A percentile compares a stretch with the other conserved stretches of the same genome.
phyloP scores from a whole-genome alignment of 83 land plant species.

The Isoetes engelmannii region DNA sequence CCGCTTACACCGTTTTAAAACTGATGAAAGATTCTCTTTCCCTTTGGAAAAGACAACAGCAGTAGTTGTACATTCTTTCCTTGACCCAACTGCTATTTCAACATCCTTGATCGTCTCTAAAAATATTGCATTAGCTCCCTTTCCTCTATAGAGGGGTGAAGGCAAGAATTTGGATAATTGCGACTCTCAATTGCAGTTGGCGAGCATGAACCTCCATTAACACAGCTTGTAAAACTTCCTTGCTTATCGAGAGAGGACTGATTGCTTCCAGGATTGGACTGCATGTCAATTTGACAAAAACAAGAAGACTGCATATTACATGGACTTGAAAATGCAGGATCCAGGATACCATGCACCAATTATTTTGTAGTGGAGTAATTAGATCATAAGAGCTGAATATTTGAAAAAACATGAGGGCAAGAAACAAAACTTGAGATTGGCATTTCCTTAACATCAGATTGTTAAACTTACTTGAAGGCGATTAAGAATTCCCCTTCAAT shows the following conservation, averaged over 20 bases:
- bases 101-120: conserved; percentile 80
- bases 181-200: conserved; percentile 20
- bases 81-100: conserved; percentile 66
- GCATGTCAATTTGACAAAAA: conserved; percentile 45
- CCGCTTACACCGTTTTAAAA: conserved; percentile 85
- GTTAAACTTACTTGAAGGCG: no score
- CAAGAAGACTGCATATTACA: conserved; percentile 50
- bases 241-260: conserved; percentile 2
- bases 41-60: conserved; percentile 98
- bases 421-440: not conserved
- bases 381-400: not conserved
- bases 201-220: conserved; percentile 25
- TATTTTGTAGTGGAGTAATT: not conserved
- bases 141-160: conserved; percentile 33
- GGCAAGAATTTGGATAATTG: conserved; percentile 25
- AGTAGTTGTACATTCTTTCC: conserved; percentile 88
- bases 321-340: conserved; percentile 71
- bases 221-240: conserved; percentile 15
- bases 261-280: not conserved
- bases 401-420: not conserved
- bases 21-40: conserved; percentile 89
- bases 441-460: no score
- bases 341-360: conserved; percentile 66
- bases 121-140: conserved; percentile 56
- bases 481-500: no score